Base-by-base conservation (phyloP, 257 asterid genomes). In the Avicennia marina region DNA sequence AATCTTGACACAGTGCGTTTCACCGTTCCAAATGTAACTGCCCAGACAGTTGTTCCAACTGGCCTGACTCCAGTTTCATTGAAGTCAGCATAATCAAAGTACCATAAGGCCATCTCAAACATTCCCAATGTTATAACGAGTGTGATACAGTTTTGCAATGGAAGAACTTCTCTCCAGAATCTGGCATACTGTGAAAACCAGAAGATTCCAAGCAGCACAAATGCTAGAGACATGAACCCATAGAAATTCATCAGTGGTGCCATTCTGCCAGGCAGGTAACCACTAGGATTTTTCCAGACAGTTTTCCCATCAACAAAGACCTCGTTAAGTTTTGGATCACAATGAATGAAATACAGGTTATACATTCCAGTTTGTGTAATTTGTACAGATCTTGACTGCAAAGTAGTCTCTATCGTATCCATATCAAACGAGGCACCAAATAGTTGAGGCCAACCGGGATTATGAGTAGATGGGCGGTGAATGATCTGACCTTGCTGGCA, bases 251-350 rank as follows among this genome's bases (percentile, higher is more conserved):
- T 80, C 36, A 93, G 83, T 1, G 99, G 99, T 39, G 99, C 95
- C 99, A 93, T 93, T 70, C 99, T 78, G 56, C 99, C 99, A 21
- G 97, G 99, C 34, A 93, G 75, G 72, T 84, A 93, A 56, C 99
- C 99, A 4, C 75, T 70, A 15, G 96, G 96, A 55, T 93, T 93
- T 74, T 89, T 93, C 99, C 99, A 93, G 33, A 93, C 83, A 49
- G 96, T 80, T 83, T 82, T 84, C 44, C 99, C 99, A 31, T 79
- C 83, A 22, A 89, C 77, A 57, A 40, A 63, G 54, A 88, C 76
- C 39, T 86, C 90, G 59, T 80, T 89, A 47, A 93, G 91, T 50
- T 75, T 74, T 41, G 84, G 80, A 61, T 89, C 95, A 71, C 99
- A 93, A 26, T 88, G 97, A 66, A 93, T 88, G 58, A 93, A 93